A percentile compares a stretch with the other conserved stretches of the same genome.
Conservation (phyloP, 1,284 basidiomycete species). For the Acaromyces ingoldii region DNA sequence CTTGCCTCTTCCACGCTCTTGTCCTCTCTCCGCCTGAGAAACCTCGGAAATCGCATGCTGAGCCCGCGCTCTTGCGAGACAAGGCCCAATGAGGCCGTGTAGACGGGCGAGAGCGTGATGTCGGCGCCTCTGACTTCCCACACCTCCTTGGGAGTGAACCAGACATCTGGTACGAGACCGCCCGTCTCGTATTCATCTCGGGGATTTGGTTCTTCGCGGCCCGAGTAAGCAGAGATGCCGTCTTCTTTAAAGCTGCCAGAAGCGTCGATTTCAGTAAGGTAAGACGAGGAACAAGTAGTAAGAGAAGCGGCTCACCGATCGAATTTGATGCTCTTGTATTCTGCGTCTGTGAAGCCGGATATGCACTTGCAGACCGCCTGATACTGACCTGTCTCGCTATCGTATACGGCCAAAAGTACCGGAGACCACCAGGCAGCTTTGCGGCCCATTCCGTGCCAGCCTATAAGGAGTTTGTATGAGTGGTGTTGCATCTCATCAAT, state of each 20-base stretch:
- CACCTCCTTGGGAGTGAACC: conserved; percentile 74
- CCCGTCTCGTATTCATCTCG: conserved; percentile 16
- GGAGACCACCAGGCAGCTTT: conserved; percentile 92
- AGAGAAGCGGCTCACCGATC: conserved; percentile 7
- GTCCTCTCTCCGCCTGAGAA: conserved; percentile 46
- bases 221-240: too few relatives aligned
- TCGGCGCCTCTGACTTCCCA: conserved; percentile 67
- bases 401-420: conserved; percentile 72
- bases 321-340: conserved; percentile 57
- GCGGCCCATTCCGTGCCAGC: conserved; percentile 87
- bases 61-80: conserved; percentile 62
- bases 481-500: too few relatives aligned
- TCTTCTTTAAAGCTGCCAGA: conserved; percentile 7
- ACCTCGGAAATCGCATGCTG: conserved; percentile 52
- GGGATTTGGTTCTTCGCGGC: too few relatives aligned
- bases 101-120: conserved; percentile 81
- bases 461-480: too few relatives aligned
- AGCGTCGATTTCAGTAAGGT: conserved; percentile 1
- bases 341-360: conserved; percentile 77
- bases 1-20: conserved; percentile 33
- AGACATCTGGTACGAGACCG: conserved; percentile 70
- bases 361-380: conserved; percentile 55
- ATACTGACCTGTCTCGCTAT: conserved; percentile 64
- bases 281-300: neutral
- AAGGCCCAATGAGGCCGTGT: conserved; percentile 70